Conservation (phyloP, 345 rosid genomes). For the Citrus sp. region DNA sequence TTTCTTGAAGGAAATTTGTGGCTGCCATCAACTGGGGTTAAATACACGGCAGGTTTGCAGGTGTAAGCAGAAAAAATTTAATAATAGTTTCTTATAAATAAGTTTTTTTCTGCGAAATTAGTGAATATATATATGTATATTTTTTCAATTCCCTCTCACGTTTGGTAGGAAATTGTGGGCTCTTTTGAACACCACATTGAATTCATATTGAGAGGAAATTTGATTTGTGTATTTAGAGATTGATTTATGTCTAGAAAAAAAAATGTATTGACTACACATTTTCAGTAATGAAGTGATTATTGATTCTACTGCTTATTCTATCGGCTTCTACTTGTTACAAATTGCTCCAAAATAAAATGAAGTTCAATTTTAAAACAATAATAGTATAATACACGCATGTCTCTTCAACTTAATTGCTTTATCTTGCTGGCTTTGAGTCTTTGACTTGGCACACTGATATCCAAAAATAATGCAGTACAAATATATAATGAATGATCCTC, state of each 20-base stretch:
- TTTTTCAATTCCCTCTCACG: not conserved
- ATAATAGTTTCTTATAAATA: not conserved
- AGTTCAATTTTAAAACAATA: too few species aligned
- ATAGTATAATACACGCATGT: too few species aligned
- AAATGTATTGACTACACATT: not conserved
- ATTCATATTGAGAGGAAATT: not conserved
- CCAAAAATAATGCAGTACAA: too few species aligned
- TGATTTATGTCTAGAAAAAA: not conserved
- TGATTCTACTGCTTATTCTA: not conserved
- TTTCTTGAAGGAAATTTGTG: slow-evolving; percentile 70
- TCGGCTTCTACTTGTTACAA: not conserved
- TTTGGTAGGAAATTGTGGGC: not conserved
- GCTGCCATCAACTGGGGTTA: slow-evolving; percentile 63
- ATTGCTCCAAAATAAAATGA: too few species aligned
- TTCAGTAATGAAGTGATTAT: not conserved
- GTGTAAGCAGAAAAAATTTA: slow-evolving; percentile 2
- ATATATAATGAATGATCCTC: too few species aligned
- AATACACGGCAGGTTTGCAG: slow-evolving; percentile 32
- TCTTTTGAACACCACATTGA: not conserved
- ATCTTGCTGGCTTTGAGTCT: too few species aligned
- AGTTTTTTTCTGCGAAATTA: too few species aligned
- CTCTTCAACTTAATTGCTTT: not conserved
- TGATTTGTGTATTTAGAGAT: not conserved
- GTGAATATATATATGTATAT: not conserved
- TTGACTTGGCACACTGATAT: too few species aligned